phyloP scores from a whole-genome alignment of 2,329 filamentous ascomycete genomes.

The Esteya vermicola region DNA sequence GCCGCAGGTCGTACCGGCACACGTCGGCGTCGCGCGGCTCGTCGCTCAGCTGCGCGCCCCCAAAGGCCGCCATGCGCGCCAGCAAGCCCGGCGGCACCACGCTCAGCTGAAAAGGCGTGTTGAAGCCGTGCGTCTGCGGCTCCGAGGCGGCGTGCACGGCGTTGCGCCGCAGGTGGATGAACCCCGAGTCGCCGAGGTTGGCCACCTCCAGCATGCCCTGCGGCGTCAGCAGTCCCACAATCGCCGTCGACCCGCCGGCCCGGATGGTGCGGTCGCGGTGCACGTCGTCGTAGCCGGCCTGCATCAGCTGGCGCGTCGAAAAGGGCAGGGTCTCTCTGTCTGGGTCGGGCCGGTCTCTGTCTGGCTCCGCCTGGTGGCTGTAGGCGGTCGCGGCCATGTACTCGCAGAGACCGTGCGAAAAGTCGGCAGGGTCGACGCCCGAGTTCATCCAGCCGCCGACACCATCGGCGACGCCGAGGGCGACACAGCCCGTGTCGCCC shows the following conservation, averaged over 20 bases:
- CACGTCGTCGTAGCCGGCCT: conserved; percentile 72
- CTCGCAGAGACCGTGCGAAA: conserved; percentile 84
- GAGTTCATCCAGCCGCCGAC: conserved; percentile 92
- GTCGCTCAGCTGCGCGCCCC: conserved; percentile 68
- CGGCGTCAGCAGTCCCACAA: conserved; percentile 62
- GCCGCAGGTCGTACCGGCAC: conserved; percentile 59
- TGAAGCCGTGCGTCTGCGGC: conserved; percentile 92
- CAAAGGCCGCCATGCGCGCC: conserved; percentile 69
- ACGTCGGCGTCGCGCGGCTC: conserved; percentile 72
- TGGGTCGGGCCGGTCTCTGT: conserved; percentile 15
- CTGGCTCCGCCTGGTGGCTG: conserved; percentile 26
- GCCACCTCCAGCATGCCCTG: conserved; percentile 73
- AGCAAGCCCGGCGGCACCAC: conserved; percentile 71
- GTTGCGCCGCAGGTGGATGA: conserved; percentile 72
- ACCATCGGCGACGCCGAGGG: conserved; percentile 84
- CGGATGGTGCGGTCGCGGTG: conserved; percentile 57
- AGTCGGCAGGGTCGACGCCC: conserved; percentile 86
- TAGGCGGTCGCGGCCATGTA: conserved; percentile 75
- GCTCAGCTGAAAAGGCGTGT: conserved; percentile 89
- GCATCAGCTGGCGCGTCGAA: conserved; percentile 57
- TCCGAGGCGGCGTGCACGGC: conserved; percentile 71
- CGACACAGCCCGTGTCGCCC: conserved; percentile 56
- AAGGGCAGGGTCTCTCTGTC: conserved; percentile 22
- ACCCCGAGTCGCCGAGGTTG: conserved; percentile 92
- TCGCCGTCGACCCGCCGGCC: conserved; percentile 85